Evolutionary conservation across 2,329 filamentous ascomycete genomes (phyloP).

Genomic region (Trichoderma guizhouense): DNA sequence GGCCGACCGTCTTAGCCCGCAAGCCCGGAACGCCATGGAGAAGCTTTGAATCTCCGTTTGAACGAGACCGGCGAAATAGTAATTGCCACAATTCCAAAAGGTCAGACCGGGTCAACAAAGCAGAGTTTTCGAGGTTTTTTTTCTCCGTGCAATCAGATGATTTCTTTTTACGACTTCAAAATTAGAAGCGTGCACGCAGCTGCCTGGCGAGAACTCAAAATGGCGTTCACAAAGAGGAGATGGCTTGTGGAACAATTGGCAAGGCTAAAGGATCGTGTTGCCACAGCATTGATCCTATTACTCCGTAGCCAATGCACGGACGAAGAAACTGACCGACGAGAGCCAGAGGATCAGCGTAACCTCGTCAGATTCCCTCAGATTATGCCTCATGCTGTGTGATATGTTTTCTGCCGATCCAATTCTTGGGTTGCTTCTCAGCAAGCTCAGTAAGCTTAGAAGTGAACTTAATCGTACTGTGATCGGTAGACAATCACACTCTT

Average conservation of each 20-base stretch:
- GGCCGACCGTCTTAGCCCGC: background rate
- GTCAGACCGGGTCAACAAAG: background rate
- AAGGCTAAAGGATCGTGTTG: background rate
- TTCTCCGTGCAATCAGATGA: background rate
- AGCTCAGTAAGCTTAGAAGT: background rate
- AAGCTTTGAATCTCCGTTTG: background rate
- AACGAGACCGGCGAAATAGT: background rate
- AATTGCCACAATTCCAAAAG: constrained; percentile 6
- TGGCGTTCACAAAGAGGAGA: background rate
- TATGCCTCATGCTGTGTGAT: background rate
- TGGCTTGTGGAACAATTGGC: background rate
- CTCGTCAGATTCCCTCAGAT: background rate
- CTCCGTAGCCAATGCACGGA: background rate
- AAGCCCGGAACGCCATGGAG: background rate
- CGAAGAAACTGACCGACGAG: background rate
- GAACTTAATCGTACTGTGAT: background rate
- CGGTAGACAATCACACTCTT: background rate
- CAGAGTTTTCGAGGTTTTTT: background rate
- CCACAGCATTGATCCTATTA: background rate
- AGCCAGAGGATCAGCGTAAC: background rate
- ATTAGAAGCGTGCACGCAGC: background rate
- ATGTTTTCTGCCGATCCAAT: background rate
- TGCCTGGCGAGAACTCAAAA: background rate
- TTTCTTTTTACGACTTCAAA: background rate
- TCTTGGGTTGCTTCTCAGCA: background rate